Percentiles rank a stretch among this genome's conserved stretches.
Evolutionary conservation across 2,329 filamentous ascomycete species (phyloP).

Genomic region (Hymenoscyphus fructigenus): DNA sequence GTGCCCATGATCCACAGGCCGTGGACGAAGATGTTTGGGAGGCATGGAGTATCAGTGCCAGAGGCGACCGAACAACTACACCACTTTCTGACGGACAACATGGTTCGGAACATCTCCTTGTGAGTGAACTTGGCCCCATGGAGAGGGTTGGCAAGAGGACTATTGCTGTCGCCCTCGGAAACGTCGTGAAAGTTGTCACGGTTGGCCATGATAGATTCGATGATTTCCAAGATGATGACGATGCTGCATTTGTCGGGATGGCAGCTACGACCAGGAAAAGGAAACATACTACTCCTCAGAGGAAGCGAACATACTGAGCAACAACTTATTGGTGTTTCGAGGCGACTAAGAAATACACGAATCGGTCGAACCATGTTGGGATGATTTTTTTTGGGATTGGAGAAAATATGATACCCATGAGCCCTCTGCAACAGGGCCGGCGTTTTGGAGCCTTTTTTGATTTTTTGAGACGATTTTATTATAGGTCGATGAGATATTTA

Average conservation of each 20-base stretch:
- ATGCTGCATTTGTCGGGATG: conserved; percentile 31
- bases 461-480: not conserved
- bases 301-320: conserved; percentile 3
- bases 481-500: not conserved
- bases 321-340: not conserved
- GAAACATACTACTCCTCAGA: conserved; percentile 12
- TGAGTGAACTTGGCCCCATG: conserved; percentile 65
- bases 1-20: not conserved
- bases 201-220: conserved; percentile 66
- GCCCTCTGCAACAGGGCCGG: not conserved
- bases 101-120: conserved; percentile 54
- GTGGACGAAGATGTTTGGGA: conserved; percentile 46
- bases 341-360: not conserved
- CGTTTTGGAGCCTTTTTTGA: not conserved
- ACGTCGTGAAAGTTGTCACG: conserved; percentile 69
- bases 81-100: conserved; percentile 25
- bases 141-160: conserved; percentile 61
- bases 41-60: conserved; percentile 49
- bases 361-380: not conserved
- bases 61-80: conserved; percentile 39
- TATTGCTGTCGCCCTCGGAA: conserved; percentile 69
- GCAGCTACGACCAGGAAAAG: conserved; percentile 21
- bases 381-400: not conserved
- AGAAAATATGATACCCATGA: not conserved
- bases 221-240: conserved; percentile 25